phyloP scores from a whole-genome alignment of 768 basidiomycete species.

The Russula abietina region DNA sequence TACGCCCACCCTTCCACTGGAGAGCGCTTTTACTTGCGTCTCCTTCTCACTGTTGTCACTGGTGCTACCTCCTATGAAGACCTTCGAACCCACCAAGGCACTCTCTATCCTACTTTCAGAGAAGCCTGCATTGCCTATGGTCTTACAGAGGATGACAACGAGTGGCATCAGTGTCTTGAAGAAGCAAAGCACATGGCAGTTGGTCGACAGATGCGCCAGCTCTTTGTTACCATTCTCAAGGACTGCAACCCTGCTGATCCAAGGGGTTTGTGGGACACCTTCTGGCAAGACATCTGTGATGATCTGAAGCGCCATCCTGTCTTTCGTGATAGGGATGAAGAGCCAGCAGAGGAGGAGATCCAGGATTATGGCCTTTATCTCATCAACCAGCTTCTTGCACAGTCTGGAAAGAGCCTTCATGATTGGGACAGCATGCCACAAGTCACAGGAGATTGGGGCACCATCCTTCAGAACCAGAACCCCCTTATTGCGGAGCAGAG shows the following conservation, averaged over 20 bases:
- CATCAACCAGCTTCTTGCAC: conserved; percentile 31
- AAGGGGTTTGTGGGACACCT: background rate
- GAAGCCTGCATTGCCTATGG: conserved; percentile 39
- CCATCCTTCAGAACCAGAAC: conserved; percentile 23
- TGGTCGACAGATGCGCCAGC: conserved; percentile 32
- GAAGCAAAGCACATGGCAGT: conserved; percentile 25
- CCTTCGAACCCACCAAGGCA: no score
- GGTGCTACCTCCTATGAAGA: no score
- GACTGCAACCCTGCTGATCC: conserved; percentile 33
- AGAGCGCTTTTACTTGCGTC: no score
- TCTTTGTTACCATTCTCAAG: conserved; percentile 38
- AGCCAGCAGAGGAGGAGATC: conserved; percentile 31
- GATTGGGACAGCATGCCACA: conserved; percentile 33
- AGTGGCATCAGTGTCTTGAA: conserved; percentile 27
- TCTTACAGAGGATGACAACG: conserved; percentile 40
- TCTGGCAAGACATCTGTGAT: conserved; percentile 36
- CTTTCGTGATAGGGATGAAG: background rate
- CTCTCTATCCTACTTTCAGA: conserved; percentile 31
- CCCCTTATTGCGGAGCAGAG: conserved; percentile 33
- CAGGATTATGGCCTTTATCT: conserved; percentile 41
- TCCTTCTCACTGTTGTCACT: no score
- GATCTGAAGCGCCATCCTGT: conserved; percentile 30
- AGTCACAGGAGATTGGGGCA: conserved; percentile 29
- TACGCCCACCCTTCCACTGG: no score
- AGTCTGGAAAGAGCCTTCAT: conserved; percentile 26